phyloP scores from a whole-genome alignment of 2,329 filamentous ascomycete genomes.

The Sporothrix schenckii region DNA sequence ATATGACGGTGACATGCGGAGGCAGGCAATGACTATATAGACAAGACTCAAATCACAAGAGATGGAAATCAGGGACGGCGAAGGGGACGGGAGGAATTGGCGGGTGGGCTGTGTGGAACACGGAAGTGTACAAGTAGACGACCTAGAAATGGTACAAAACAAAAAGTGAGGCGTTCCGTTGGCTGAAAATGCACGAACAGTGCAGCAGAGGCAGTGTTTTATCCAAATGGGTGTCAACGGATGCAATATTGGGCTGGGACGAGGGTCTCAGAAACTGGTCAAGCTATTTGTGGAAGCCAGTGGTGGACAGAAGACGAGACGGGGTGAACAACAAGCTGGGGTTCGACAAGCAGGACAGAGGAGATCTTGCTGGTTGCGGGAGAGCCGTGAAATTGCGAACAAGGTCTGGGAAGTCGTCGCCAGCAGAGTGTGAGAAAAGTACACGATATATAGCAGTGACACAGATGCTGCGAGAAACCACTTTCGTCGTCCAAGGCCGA shows the following conservation, averaged over 20 bases:
- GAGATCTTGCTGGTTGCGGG: neutral
- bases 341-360: constrained; percentile 17
- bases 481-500: constrained; percentile 2
- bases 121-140: constrained; percentile 2
- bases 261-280: neutral
- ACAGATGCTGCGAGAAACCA: constrained; percentile 8
- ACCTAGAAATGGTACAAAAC: neutral
- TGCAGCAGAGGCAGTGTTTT: constrained; percentile 16
- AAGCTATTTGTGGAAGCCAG: constrained; percentile 16
- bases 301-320: neutral
- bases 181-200: constrained; percentile 16
- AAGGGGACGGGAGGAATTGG: constrained; percentile 10
- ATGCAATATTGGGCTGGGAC: constrained; percentile 17
- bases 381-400: neutral
- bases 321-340: neutral
- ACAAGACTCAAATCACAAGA: constrained; percentile 8
- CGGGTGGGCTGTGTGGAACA: constrained; percentile 21
- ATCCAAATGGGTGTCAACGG: neutral
- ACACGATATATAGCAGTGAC: neutral
- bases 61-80: constrained; percentile 12
- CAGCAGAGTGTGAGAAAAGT: neutral
- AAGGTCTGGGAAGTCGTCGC: neutral
- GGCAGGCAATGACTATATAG: constrained; percentile 26
- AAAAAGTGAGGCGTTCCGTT: constrained; percentile 12
- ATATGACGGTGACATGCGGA: constrained; percentile 16